Percentiles rank a stretch among this genome's conserved stretches.
Evolutionary conservation across 139 green algal species (phyloP).

Genomic region (Ulvella scutata): DNA sequence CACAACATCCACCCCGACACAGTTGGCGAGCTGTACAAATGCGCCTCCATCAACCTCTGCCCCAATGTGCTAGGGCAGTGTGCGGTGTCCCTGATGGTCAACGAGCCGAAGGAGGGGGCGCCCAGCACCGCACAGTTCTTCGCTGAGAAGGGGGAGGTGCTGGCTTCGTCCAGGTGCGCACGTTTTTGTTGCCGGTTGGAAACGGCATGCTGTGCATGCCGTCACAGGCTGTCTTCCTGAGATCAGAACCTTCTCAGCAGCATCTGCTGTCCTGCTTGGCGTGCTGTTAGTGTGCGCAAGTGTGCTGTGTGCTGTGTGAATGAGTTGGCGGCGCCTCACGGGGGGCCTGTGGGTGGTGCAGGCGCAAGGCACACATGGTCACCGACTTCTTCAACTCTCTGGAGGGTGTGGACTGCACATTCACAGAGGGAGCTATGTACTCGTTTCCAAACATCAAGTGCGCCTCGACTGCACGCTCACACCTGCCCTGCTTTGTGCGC

Average conservation of each 20-base stretch:
- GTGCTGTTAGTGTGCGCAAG: too few species aligned
- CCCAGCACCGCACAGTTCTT: constrained; percentile 31
- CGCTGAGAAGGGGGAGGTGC: constrained; percentile 3
- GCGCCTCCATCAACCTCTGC: constrained; percentile 63
- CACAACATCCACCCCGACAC: constrained; percentile 62
- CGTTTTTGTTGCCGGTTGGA: too few species aligned
- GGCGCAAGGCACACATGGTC: constrained; percentile 57
- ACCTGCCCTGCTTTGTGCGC: background rate
- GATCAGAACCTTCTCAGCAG: too few species aligned
- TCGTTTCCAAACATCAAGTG: constrained; percentile 42
- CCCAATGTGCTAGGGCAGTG: constrained; percentile 68
- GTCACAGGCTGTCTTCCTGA: too few species aligned
- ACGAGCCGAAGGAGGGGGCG: constrained; percentile 56
- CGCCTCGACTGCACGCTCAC: background rate
- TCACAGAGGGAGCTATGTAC: constrained; percentile 81
- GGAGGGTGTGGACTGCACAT: constrained; percentile 62
- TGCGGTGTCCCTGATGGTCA: constrained; percentile 57
- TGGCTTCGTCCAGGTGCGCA: too few species aligned
- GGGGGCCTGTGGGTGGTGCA: too few species aligned
- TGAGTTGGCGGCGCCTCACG: too few species aligned
- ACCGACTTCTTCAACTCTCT: constrained; percentile 68
- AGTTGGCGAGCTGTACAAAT: constrained; percentile 74
- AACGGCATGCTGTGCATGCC: too few species aligned
- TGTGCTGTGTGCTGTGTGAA: too few species aligned
- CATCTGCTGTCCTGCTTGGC: too few species aligned